Evolutionary conservation across 306 rosid species (phyloP), one percentile per base, ranked within the genome.

Genomic region (Inga oerstediana): DNA sequence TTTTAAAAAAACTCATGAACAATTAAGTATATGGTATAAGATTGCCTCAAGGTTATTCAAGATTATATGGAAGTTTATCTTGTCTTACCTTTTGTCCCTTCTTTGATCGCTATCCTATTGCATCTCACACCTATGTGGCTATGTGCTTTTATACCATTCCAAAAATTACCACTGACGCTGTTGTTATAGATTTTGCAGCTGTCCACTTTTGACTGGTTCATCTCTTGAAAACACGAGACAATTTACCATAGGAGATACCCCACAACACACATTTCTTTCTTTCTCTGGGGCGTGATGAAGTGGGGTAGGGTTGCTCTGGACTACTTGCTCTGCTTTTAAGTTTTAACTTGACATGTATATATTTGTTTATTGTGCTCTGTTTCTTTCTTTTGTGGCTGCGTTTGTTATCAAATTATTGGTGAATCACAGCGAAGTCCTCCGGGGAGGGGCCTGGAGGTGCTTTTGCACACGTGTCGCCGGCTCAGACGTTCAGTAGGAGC

Each of bases 181-280:
- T 62, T 30, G 68, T 13, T 11, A 19, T 62, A 62, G 35, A 24
- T 62, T 62, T 11, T 61, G 66, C 34, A 10, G 14, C 34, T 61
- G 68, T 62, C 35, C 16, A 9, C 15, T 56, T 81, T 76, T 82
- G 44, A 90, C 88, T 87, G 91, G 88, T 16, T 46, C 70, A 84
- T 54, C 65, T 58, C 65, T 20, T 46, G 41, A 37, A 83, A 62
- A 62, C 13, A 54, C 39, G 84, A 45, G 81, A 79, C 88, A 85
- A 65, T 49, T 75, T 84, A 80, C 72, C 70, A 8, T 27, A 17
- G 41, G 74, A 70, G 14, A 58, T 65, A 46, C 59, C 85, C 87
- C 81, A 45, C 58, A 4, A 17, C 58, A 14, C 58, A 52, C n/a
- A 10, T 49, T 12, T 49, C 19, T 11, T 49, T 13, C 54, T 49